Evolutionary conservation across 805 yeast species (phyloP), one percentile per base, ranked within the genome.

Genomic region (Pichia gijzeniarum): DNA sequence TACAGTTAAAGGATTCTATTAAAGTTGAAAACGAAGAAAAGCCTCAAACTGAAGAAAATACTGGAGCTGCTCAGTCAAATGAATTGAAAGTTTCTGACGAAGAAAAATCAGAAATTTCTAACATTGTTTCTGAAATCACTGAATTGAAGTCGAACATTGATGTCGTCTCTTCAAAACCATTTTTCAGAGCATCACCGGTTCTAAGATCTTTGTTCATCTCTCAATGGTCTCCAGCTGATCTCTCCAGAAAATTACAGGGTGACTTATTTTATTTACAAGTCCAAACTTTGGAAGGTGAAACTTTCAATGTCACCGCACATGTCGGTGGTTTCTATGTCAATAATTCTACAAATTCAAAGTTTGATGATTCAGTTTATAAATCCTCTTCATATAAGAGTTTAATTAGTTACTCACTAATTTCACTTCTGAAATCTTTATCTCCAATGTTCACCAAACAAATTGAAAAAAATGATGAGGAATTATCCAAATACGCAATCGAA

Each of bases 221-320:
- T 13, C 76, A 78, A 44, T 91, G 96, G 93, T 82, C 85, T 52
- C 96, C 97, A 4, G 88, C 88, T 13, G 82, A 91, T 27, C 69
- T 82, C 16, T 66, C 70, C 42, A 77, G 74, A 59, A 75, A 69
- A 54, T 53, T 72, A 39, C 75, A 73, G 59, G 98, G 98, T 21
- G 95, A 90, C 58, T 70, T 90, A 55, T 69, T 84, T 47, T 91
- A 91, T 63, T 69, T 93, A 57, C 77, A 77, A 46, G 71, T 80
- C 35, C 82, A 79, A 56, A 85, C 96, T 39, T 69, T 85, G 52
- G 98, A 93, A 65, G 83, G 83, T 55, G 95, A 86, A 59, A 75
- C 76, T 25, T 77, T 74, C 63, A 84, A 86, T 56, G 76, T 91
- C 54, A 88, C 96, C 7, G 81, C 91, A 48, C 79, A 82, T 46